A percentile compares a stretch with the other conserved stretches of the same genome.
Conservation (phyloP, 495 filamentous ascomycete genomes). For the Penicillium nucicola region DNA sequence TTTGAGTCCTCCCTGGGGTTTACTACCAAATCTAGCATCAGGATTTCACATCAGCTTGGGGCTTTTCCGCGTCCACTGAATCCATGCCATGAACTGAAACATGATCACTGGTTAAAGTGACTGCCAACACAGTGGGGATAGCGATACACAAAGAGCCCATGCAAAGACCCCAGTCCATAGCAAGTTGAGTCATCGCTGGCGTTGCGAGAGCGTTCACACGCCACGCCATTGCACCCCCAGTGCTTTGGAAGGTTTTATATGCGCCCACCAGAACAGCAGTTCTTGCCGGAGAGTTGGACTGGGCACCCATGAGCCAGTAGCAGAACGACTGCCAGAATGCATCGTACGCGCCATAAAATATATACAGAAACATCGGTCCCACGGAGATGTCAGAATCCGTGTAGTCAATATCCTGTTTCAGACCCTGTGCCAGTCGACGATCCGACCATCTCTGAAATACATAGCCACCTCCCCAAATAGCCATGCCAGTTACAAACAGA, state of each 20-base stretch:
- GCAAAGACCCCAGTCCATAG: conserved; percentile 65
- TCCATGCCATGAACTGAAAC: not conserved
- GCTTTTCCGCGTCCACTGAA: not conserved
- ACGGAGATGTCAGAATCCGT: conserved; percentile 29
- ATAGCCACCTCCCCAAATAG: conserved; percentile 54
- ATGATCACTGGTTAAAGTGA: conserved; percentile 27
- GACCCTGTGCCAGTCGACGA: conserved; percentile 21
- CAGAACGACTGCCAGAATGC: conserved; percentile 68
- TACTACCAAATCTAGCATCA: not conserved
- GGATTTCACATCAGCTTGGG: conserved; percentile 1
- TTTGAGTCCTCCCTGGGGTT: too few species aligned
- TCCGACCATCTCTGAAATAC: conserved; percentile 45
- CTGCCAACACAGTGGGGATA: conserved; percentile 59
- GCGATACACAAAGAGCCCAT: conserved; percentile 64
- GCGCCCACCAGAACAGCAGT: conserved; percentile 86
- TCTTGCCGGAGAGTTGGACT: conserved; percentile 81
- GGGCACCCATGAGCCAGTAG: conserved; percentile 84
- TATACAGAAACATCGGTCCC: conserved; percentile 53
- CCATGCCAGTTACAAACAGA: conserved; percentile 45
- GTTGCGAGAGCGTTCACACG: conserved; percentile 62
- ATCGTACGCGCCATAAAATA: conserved; percentile 54
- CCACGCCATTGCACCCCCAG: conserved; percentile 82
- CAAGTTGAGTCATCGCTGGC: conserved; percentile 55
- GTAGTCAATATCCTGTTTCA: conserved; percentile 41
- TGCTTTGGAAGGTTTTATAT: conserved; percentile 90